Evolutionary conservation across 139 green algal genomes (phyloP).

Genomic region (Volvox reticuliferus): DNA sequence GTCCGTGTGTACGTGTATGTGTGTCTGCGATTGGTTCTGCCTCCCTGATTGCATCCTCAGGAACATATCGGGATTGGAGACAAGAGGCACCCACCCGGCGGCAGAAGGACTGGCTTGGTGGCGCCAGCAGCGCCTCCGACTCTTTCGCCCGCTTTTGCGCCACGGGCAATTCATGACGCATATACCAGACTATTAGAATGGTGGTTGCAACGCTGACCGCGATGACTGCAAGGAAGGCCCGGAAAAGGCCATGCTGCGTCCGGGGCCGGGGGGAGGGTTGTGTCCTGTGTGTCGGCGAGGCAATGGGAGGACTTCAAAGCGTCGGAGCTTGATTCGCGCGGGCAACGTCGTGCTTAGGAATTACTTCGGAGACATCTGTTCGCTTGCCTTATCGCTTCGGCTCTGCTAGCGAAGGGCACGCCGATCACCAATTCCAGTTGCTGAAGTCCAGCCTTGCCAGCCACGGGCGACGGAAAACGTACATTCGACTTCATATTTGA

Average conservation of each 20-base stretch:
- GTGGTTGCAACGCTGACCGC: background rate
- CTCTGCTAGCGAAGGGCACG: background rate
- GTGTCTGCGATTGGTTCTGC: too few species aligned
- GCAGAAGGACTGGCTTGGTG: constrained; percentile 37
- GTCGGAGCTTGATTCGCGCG: background rate
- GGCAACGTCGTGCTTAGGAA: too few species aligned
- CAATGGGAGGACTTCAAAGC: background rate
- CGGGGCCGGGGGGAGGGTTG: background rate
- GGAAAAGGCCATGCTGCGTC: background rate
- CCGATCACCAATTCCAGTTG: background rate
- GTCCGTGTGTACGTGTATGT: too few species aligned
- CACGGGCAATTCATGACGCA: background rate
- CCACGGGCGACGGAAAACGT: background rate
- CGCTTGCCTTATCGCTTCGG: background rate
- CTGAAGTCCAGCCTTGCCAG: background rate
- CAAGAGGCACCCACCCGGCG: background rate
- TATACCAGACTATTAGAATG: background rate
- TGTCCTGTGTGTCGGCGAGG: background rate
- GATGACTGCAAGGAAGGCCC: background rate
- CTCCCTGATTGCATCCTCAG: too few species aligned
- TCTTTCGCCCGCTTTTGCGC: background rate
- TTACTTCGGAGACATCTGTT: background rate
- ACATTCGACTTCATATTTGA: background rate
- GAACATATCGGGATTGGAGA: too few species aligned
- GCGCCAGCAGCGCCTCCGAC: constrained; percentile 2